These are phyloP conservation scores for Syzygium jambos DNA, from an alignment of 345 rosid species.

Conservation along the genomic window DNA sequence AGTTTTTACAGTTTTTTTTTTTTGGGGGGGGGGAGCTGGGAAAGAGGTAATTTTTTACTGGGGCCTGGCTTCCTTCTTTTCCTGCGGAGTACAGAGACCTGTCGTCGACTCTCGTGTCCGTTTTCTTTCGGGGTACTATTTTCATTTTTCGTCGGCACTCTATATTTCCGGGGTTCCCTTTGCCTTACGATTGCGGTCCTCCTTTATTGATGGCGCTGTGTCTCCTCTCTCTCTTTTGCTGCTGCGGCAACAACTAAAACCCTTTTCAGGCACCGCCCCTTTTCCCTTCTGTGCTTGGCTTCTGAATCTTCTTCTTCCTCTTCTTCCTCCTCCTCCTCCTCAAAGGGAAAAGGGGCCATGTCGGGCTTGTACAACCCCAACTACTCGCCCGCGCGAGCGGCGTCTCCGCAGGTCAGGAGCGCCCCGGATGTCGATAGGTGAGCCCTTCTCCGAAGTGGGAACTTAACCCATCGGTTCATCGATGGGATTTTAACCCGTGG, in stretches of 20 bases:
- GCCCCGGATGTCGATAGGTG: conserved; percentile 85
- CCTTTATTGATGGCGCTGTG: conserved; percentile 29
- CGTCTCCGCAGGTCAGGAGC: conserved; percentile 96
- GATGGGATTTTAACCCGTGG: neutral
- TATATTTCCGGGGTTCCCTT: neutral
- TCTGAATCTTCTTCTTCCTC: neutral
- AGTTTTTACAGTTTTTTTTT: neutral
- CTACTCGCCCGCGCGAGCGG: conserved; percentile 95
- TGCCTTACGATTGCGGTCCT: conserved; percentile 5
- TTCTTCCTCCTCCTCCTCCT: neutral
- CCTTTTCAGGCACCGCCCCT: conserved; percentile 10
- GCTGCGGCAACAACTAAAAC: conserved; percentile 30
- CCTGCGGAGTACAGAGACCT: neutral
- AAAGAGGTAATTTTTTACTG: neutral
- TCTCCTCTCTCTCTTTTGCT: conserved; percentile 28
- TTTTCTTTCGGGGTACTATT: neutral
- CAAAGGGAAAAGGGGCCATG: conserved; percentile 25
- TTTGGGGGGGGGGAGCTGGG: neutral
- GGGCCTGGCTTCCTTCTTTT: neutral
- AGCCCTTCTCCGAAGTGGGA: neutral
- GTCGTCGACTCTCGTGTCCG: neutral
- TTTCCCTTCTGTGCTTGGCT: conserved; percentile 3
- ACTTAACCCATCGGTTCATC: neutral
- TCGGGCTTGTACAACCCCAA: conserved; percentile 92
- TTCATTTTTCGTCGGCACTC: neutral